Percentiles rank a stretch among this genome's conserved stretches.
Evolutionary conservation across 176 grass and related monocot genomes (phyloP).

Genomic region (Triticum urartu): DNA sequence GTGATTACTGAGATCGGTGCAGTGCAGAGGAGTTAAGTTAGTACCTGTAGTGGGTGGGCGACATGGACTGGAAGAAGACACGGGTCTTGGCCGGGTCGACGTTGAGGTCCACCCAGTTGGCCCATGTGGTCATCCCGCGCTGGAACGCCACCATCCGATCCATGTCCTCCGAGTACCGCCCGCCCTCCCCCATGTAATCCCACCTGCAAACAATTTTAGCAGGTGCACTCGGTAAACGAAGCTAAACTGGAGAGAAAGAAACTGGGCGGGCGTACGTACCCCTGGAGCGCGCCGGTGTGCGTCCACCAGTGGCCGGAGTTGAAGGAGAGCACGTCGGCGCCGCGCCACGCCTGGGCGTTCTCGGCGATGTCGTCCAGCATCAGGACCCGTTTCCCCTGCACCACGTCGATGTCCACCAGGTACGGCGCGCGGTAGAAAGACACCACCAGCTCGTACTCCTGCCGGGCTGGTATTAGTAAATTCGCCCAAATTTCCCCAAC

Average conservation of each 20-base stretch:
- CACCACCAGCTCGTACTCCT: conserved; percentile 66
- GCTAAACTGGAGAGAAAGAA: background rate
- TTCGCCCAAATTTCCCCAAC: no score
- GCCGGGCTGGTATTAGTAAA: background rate
- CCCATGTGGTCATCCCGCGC: conserved; percentile 78
- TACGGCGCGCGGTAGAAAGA: conserved; percentile 89
- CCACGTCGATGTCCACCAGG: conserved; percentile 76
- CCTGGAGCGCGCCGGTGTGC: conserved; percentile 74
- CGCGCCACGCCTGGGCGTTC: conserved; percentile 73
- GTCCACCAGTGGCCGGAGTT: conserved; percentile 99
- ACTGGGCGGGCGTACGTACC: conserved; percentile 22
- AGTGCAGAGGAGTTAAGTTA: background rate
- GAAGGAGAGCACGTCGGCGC: conserved; percentile 81
- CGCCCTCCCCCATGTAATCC: conserved; percentile 82
- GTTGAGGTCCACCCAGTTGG: conserved; percentile 74
- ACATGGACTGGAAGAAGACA: conserved; percentile 95
- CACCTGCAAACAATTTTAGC: conserved; percentile 38
- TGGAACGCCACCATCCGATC: conserved; percentile 75
- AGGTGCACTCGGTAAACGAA: background rate
- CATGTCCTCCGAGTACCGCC: conserved; percentile 67
- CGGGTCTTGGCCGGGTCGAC: conserved; percentile 61
- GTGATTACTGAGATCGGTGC: background rate
- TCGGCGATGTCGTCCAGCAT: conserved; percentile 64
- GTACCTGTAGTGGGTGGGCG: conserved; percentile 95
- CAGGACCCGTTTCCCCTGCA: conserved; percentile 74